A percentile compares a stretch with the other conserved stretches of the same genome.
Evolutionary conservation across 163 green algal species (phyloP).

Genomic region (Scenedesmus sp.): DNA sequence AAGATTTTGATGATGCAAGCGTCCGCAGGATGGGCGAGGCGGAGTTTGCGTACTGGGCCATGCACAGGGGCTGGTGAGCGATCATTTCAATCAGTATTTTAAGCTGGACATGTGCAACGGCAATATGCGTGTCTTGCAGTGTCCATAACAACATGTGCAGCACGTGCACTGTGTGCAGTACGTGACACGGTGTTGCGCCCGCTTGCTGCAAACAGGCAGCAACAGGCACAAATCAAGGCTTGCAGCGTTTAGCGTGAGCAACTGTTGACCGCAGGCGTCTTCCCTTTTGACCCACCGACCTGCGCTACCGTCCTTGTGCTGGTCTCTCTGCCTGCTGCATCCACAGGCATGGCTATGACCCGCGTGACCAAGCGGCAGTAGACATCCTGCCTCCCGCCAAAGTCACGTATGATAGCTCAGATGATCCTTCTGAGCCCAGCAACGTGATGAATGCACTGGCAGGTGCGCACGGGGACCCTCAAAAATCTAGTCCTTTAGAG

Average conservation of each 20-base stretch:
- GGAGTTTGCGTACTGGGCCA: not conserved
- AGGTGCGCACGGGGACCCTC: too few species aligned
- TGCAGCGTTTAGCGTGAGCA: not conserved
- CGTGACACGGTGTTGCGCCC: not conserved
- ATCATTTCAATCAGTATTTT: not conserved
- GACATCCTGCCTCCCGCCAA: not conserved
- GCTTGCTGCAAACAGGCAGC: not conserved
- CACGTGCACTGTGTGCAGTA: not conserved
- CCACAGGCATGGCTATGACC: not conserved
- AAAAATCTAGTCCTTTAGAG: too few species aligned
- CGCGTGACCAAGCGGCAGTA: not conserved
- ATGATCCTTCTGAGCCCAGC: not conserved
- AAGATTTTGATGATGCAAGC: not conserved
- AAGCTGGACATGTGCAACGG: not conserved
- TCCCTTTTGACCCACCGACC: not conserved
- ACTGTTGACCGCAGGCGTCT: not conserved
- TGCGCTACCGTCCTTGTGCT: not conserved
- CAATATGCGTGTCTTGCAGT: too few species aligned
- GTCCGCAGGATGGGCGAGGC: not conserved
- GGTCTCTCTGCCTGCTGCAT: slow-evolving; percentile 3
- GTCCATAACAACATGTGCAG: not conserved
- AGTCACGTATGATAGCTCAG: not conserved
- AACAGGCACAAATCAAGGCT: not conserved
- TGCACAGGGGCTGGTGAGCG: not conserved
- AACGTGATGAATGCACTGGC: not conserved